Conservation (phyloP, 176 grass and related monocot species). For the Aegilops tauschii region DNA sequence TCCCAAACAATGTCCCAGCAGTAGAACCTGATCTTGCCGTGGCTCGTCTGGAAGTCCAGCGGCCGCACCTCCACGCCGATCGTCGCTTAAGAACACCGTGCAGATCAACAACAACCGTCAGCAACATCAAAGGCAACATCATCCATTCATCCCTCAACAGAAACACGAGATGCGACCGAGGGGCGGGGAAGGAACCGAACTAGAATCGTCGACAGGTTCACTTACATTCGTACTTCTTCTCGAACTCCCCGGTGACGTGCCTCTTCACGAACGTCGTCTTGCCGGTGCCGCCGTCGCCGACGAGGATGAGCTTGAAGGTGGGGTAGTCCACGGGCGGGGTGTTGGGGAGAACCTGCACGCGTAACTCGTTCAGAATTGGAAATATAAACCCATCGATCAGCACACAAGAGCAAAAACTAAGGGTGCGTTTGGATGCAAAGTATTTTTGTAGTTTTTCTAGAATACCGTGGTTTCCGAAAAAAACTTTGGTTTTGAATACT, state of each 20-base stretch:
- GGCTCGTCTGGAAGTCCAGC: conserved; percentile 62
- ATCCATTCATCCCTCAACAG: no score
- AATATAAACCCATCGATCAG: neutral
- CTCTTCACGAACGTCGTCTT: conserved; percentile 90
- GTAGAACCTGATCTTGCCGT: conserved; percentile 54
- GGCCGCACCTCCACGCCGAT: conserved; percentile 76
- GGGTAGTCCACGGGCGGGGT: conserved; percentile 37
- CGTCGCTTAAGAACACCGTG: conserved; percentile 45
- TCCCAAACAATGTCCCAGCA: conserved; percentile 31
- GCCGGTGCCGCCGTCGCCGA: conserved; percentile 79
- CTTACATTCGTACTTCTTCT: conserved; percentile 76
- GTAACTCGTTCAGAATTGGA: neutral
- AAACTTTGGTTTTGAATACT: no score
- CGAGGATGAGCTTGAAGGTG: conserved; percentile 70
- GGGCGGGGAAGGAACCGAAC: no score
- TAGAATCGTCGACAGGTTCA: neutral
- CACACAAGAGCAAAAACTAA: neutral
- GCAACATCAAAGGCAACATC: neutral
- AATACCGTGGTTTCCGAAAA: no score
- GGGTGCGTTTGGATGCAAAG: no score
- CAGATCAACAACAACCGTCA: neutral
- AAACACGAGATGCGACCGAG: neutral
- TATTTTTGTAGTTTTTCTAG: no score
- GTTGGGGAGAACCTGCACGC: conserved; percentile 23
- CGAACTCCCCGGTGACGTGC: conserved; percentile 77